Conservation (phyloP, 805 yeast species). For the Candida sithepensis region DNA sequence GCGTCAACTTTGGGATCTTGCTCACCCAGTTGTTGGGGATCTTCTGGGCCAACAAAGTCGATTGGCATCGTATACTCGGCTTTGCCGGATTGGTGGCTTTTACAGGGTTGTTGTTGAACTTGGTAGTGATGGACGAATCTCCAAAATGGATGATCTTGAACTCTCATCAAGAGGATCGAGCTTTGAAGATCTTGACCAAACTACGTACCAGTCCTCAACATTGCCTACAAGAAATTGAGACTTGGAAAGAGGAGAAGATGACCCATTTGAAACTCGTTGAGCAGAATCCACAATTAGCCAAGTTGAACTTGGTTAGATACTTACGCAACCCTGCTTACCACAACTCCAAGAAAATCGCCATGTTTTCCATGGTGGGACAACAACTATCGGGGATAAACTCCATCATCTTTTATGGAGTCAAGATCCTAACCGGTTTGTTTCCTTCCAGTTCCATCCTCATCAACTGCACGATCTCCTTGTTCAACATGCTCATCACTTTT, state of each 20-base stretch:
- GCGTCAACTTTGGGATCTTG: slow-evolving; percentile 81
- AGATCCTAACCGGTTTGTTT: slow-evolving; percentile 65
- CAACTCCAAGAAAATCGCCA: slow-evolving; percentile 61
- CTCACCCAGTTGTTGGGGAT: slow-evolving; percentile 75
- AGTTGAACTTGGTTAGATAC: slow-evolving; percentile 39
- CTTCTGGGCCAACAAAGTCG: slow-evolving; percentile 54
- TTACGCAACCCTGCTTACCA: slow-evolving; percentile 47
- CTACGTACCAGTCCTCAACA: slow-evolving; percentile 27
- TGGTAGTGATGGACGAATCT: slow-evolving; percentile 58
- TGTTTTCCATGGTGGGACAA: slow-evolving; percentile 75
- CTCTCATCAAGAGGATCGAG: slow-evolving; percentile 37
- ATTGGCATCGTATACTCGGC: slow-evolving; percentile 74
- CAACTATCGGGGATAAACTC: slow-evolving; percentile 93
- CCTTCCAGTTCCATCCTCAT: slow-evolving; percentile 70
- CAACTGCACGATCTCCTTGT: slow-evolving; percentile 71
- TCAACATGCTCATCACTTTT: slow-evolving; percentile 73
- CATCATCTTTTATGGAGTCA: slow-evolving; percentile 89
- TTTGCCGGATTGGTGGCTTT: slow-evolving; percentile 55
- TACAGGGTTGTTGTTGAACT: slow-evolving; percentile 40
- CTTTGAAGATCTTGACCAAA: slow-evolving; percentile 32
- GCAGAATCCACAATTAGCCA: slow-evolving; percentile 18
- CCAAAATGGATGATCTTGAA: slow-evolving; percentile 72
- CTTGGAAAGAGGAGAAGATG: slow-evolving; percentile 29
- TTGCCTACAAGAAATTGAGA: slow-evolving; percentile 23
- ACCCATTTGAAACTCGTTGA: slow-evolving; percentile 22